Evolutionary conservation across 805 yeast species (phyloP).

Genomic region (Helenozyma baotianmanensis): DNA sequence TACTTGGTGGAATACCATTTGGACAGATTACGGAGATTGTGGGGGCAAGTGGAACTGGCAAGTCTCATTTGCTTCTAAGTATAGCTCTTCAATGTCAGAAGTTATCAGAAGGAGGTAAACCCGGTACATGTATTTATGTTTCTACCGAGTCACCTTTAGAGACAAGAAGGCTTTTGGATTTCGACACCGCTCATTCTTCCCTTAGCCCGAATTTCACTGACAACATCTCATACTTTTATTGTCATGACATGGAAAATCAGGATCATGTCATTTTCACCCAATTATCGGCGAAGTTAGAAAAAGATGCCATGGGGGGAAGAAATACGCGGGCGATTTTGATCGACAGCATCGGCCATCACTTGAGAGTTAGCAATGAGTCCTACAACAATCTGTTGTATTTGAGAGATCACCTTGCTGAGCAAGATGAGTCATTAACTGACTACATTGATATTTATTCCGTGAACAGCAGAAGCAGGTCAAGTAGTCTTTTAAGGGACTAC

Average conservation of each 20-base stretch:
- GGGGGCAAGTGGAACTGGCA: conserved; percentile 85
- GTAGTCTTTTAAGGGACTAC: too few species aligned
- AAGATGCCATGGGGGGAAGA: conserved; percentile 19
- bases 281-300: conserved; percentile 47
- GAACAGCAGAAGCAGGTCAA: too few species aligned
- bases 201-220: too few species aligned
- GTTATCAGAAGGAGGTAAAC: background rate
- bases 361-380: conserved; percentile 50
- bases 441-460: too few species aligned
- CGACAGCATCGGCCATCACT: conserved; percentile 82
- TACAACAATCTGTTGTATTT: conserved; percentile 19
- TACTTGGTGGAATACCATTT: conserved; percentile 11
- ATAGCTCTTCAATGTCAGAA: conserved; percentile 54
- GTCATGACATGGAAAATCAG: conserved; percentile 66
- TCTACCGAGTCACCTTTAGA: conserved; percentile 75
- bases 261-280: conserved; percentile 69
- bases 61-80: conserved; percentile 74
- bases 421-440: conserved; percentile 5
- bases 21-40: conserved; percentile 56
- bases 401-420: conserved; percentile 8
- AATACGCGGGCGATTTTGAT: conserved; percentile 55
- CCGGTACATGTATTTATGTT: conserved; percentile 52
- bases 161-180: conserved; percentile 48
- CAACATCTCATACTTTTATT: conserved; percentile 49
- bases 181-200: too few species aligned